Base-by-base conservation (phyloP, 2,329 filamentous ascomycete genomes). In the Aspergillus texensis region DNA sequence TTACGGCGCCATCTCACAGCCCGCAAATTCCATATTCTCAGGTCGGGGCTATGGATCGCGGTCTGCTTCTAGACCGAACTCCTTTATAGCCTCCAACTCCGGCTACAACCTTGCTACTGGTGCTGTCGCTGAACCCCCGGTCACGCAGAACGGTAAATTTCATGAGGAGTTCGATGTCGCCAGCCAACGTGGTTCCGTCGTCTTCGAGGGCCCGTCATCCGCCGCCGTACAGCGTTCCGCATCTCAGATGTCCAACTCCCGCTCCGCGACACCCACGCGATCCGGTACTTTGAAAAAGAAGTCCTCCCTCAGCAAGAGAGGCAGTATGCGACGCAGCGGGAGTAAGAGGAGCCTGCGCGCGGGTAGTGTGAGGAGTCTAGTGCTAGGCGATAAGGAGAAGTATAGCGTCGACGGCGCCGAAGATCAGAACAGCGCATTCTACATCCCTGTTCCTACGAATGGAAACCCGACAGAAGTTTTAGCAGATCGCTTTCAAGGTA, bases 211-310 rank as follows among this genome's bases (percentile, higher is more conserved):
- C 28, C 69, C 71, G 10, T 65, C 66, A 59, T 62, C 58, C 19
- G 62, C 68, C 36, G 72, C 70, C 26, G 63, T 80, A 48, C 79
- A 78, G 53, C 76, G 78, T 16, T 77, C 77, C 24, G 73, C 73
- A 58, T 83, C 81, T 36, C 77, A 79, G 57, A 74, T 79, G 68
- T 83, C 81, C 36, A 73, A 77, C 26, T 73, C 75, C 34, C 75
- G 78, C 30, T 80, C 80, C 39, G 66, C 74, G 26, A 72, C 77
- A 5, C 80, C 80, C 19, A 78, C 80, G 21, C 73, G 88, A 62
- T 84, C 84, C 65, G 92, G 92, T 64, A 97, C 94, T 0, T 83
- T 98, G 70, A 95, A 92, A 83, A 98, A 98, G 84, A 95, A 93
- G 79, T 83, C 83, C 28, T 96, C 93, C 11, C 75, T 97, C 63